Evolutionary conservation across 129 eudicot genomes (phyloP), one percentile per base, ranked within the genome.

Genomic region (Pittosporum tobira): DNA sequence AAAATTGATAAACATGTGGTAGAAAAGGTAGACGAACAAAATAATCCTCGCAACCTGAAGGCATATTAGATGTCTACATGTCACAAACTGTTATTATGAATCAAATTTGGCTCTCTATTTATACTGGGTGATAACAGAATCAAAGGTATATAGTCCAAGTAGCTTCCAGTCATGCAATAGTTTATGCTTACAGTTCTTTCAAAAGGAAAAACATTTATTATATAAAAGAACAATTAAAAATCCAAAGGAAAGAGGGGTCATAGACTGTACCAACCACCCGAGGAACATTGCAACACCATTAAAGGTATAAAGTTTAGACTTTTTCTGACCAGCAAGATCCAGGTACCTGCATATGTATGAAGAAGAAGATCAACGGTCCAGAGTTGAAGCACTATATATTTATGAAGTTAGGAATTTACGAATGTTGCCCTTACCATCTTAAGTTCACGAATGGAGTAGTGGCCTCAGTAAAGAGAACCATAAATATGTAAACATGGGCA

Each of bases 211-310:
- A 34, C 13, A 52, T 24, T 21, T 6, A 2, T n/a, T n/a, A n/a
- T n/a, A n/a, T n/a, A 21, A 20, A 48, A 34, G 9, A 34, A 34
- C 0, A 34, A 34, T n/a, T n/a, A n/a, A n/a, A n/a, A n/a, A n/a
- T n/a, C n/a, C n/a, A n/a, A n/a, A n/a, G n/a, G n/a, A n/a, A n/a
- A 54, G 5, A 30, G 21, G 2, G 9, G 15, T 52, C 59, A 52
- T 58, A 70, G 72, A 67, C 70, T 47, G 56, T 87, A 87, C 96
- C 96, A 87, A 64, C 96, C 96, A 87, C 75, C 94, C 94, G 23
- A 78, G 43, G 72, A 87, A 84, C 79, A 87, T 70, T 48, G 79
- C 88, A 64, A 87, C 56, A 45, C 96, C 96, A 80, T 87, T 87
- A 70, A 49, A 73, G 44, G 74, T 36, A 70, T 87, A 87, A 29